Evolutionary conservation across 2,329 filamentous ascomycete genomes (phyloP).

Genomic region (Aspergillus amoenus): DNA sequence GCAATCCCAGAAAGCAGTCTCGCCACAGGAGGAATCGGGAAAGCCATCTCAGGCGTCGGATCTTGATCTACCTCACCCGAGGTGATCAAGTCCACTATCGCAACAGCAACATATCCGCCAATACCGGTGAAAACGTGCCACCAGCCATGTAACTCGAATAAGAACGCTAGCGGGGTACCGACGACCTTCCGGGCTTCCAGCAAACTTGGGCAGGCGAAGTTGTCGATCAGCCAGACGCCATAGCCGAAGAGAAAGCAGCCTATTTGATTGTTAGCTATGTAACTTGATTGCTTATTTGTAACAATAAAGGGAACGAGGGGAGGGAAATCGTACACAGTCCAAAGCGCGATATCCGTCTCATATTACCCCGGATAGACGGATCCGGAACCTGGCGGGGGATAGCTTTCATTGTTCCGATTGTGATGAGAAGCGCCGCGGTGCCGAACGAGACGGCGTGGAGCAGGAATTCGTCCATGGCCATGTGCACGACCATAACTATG

Average conservation of each 20-base stretch:
- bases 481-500: conserved; percentile 43
- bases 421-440: conserved; percentile 36
- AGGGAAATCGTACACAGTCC: conserved; percentile 23
- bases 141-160: conserved; percentile 46
- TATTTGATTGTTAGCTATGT: conserved; percentile 8
- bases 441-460: conserved; percentile 41
- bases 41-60: conserved; percentile 12
- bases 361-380: conserved; percentile 18
- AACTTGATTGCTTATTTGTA: not conserved
- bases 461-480: conserved; percentile 46
- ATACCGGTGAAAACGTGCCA: conserved; percentile 47
- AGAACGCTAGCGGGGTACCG: conserved; percentile 40
- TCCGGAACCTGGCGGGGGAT: conserved; percentile 36
- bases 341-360: conserved; percentile 22
- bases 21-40: conserved; percentile 20
- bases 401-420: conserved; percentile 26
- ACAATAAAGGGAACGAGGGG: not conserved
- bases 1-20: conserved; percentile 8
- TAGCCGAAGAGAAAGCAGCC: conserved; percentile 41
- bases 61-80: conserved; percentile 35
- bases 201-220: conserved; percentile 33
- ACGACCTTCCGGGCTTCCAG: conserved; percentile 26
- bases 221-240: conserved; percentile 42
- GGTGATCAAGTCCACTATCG: conserved; percentile 38
- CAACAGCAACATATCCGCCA: conserved; percentile 43